A percentile compares a stretch with the other conserved stretches of the same genome.
phyloP scores from a whole-genome alignment of 441 rosid genomes.

The Pelargonium cotyledonis region DNA sequence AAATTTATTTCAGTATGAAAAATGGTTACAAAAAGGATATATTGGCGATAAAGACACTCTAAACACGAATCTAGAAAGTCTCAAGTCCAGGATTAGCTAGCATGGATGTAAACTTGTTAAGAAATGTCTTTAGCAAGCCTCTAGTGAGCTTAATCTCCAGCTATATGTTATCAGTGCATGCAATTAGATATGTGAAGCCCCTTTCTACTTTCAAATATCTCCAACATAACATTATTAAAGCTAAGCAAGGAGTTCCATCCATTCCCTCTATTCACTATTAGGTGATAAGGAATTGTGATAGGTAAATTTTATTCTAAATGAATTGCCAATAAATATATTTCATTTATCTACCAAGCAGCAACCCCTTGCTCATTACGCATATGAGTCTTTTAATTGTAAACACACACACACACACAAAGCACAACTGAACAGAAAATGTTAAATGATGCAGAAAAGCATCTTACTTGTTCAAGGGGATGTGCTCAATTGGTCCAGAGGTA shows the following conservation, averaged over 20 bases:
- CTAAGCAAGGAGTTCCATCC: too few relatives aligned
- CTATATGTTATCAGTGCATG: not conserved
- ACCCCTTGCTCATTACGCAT: too few relatives aligned
- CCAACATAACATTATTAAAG: too few relatives aligned
- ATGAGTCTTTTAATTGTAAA: too few relatives aligned
- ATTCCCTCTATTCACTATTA: too few relatives aligned
- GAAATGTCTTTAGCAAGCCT: not conserved
- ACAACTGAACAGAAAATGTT: not conserved
- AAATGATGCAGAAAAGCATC: conserved; percentile 15
- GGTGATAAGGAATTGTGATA: too few relatives aligned
- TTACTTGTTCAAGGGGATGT: conserved; percentile 77
- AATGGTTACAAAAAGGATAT: not conserved
- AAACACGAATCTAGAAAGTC: not conserved
- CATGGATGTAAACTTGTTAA: not conserved
- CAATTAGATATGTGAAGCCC: too few relatives aligned
- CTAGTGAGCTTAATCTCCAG: not conserved
- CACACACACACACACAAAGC: not conserved
- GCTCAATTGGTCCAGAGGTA: conserved; percentile 72
- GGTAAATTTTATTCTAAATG: too few relatives aligned
- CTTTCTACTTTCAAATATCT: too few relatives aligned
- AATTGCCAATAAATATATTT: too few relatives aligned
- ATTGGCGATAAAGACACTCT: too few relatives aligned
- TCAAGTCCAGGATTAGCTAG: not conserved
- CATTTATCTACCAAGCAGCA: too few relatives aligned
- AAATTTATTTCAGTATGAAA: not conserved